Percentiles rank a stretch among this genome's conserved stretches.
Evolutionary conservation across 805 yeast genomes (phyloP).

Genomic region (Teunomyces pallodes): DNA sequence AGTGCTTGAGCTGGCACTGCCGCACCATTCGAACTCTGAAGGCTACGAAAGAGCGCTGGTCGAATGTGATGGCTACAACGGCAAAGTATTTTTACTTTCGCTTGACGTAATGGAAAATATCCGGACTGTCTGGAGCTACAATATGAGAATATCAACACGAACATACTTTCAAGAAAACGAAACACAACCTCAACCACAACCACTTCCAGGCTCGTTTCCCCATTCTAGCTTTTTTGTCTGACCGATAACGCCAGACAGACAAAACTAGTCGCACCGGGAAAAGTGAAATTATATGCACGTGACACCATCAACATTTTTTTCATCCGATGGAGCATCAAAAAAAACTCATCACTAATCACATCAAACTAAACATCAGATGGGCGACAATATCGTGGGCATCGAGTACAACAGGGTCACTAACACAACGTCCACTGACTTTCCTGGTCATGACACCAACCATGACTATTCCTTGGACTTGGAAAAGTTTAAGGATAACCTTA

Average conservation of each 20-base stretch:
- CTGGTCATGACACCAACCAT: slow-evolving; percentile 69
- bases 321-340: slow-evolving; percentile 4
- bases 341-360: slow-evolving; percentile 3
- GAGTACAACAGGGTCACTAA: slow-evolving; percentile 90
- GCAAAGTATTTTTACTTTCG: slow-evolving; percentile 31
- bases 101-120: slow-evolving; percentile 21
- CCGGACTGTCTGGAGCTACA: slow-evolving; percentile 4
- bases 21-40: neutral
- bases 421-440: slow-evolving; percentile 87
- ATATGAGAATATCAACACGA: neutral
- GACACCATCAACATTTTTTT: slow-evolving; percentile 1
- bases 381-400: slow-evolving; percentile 66
- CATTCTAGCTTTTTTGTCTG: neutral
- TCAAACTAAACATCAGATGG: slow-evolving; percentile 14
- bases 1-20: slow-evolving; percentile 17
- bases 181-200: neutral
- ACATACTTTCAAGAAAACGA: neutral
- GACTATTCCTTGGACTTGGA: slow-evolving; percentile 83
- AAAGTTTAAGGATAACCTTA: slow-evolving; percentile 65
- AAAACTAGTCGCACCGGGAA: neutral
- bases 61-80: slow-evolving; percentile 38
- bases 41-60: slow-evolving; percentile 12
- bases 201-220: slow-evolving; percentile 3
- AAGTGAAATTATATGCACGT: neutral
- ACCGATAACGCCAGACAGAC: neutral